phyloP scores from a whole-genome alignment of 164 flowering plant species.

The Akebia trifoliata region DNA sequence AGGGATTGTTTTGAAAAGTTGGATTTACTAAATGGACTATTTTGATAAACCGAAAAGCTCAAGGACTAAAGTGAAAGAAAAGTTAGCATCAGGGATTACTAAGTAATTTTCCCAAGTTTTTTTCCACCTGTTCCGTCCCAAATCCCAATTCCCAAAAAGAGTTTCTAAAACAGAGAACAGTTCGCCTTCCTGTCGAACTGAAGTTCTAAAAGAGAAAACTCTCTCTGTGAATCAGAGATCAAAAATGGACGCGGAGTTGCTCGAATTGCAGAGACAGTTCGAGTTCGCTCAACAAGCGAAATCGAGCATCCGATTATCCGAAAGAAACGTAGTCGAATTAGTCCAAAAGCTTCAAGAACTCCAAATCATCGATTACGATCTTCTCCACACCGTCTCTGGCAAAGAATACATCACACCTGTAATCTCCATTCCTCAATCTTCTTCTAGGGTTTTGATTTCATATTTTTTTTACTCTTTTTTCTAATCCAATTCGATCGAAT shows the following conservation, averaged over 20 bases:
- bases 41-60: too few species aligned
- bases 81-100: too few species aligned
- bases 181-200: too few species aligned
- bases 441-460: conserved; percentile 4
- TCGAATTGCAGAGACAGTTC: conserved; percentile 86
- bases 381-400: conserved; percentile 89
- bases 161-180: too few species aligned
- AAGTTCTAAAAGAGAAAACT: not conserved
- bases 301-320: conserved; percentile 80
- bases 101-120: too few species aligned
- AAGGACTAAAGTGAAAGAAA: too few species aligned
- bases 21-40: too few species aligned
- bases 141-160: too few species aligned
- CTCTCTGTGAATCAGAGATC: not conserved
- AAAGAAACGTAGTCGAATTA: conserved; percentile 89
- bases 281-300: conserved; percentile 91
- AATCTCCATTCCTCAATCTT: conserved; percentile 5
- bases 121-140: too few species aligned
- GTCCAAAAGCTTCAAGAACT: conserved; percentile 89
- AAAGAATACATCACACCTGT: conserved; percentile 96
- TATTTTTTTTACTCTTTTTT: not conserved
- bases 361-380: conserved; percentile 83
- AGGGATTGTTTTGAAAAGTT: too few species aligned
- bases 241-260: conserved; percentile 78
- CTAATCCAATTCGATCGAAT: not conserved